Conservation (phyloP, 2,329 filamentous ascomycete species). For the Didymellaceae sp. region DNA sequence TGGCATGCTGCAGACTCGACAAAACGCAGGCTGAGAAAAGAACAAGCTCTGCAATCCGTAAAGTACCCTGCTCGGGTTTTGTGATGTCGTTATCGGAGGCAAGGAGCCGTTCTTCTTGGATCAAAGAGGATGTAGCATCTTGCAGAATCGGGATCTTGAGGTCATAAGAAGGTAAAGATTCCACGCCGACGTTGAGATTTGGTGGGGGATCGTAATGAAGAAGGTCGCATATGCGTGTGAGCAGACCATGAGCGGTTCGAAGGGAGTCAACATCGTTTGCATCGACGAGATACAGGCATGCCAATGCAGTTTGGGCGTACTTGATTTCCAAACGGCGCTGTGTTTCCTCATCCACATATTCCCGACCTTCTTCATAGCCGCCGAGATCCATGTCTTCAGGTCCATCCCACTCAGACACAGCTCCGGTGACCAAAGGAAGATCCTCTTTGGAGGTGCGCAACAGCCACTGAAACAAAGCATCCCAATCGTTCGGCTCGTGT, state of each 20-base stretch:
- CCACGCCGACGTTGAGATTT: slow-evolving; percentile 51
- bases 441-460: slow-evolving; percentile 63
- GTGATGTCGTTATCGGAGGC: slow-evolving; percentile 70
- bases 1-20: slow-evolving; percentile 48
- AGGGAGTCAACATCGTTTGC: slow-evolving; percentile 66
- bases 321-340: slow-evolving; percentile 65
- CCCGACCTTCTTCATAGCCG: slow-evolving; percentile 58
- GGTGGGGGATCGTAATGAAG: slow-evolving; percentile 66
- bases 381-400: slow-evolving; percentile 74
- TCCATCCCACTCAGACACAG: slow-evolving; percentile 75
- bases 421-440: slow-evolving; percentile 68
- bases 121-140: slow-evolving; percentile 38
- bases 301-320: slow-evolving; percentile 72
- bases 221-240: slow-evolving; percentile 65
- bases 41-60: slow-evolving; percentile 67
- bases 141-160: slow-evolving; percentile 43
- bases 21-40: slow-evolving; percentile 59
- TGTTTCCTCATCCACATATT: slow-evolving; percentile 66
- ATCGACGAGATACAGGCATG: slow-evolving; percentile 71
- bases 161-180: slow-evolving; percentile 53
- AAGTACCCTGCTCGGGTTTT: slow-evolving; percentile 61
- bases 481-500: slow-evolving; percentile 63
- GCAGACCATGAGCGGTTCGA: slow-evolving; percentile 65
- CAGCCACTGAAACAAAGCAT: slow-evolving; percentile 73
- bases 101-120: slow-evolving; percentile 59